A percentile compares a stretch with the other conserved stretches of the same genome.
Evolutionary conservation across 2,329 filamentous ascomycete genomes (phyloP).

Genomic region (Colletotrichum truncatum): DNA sequence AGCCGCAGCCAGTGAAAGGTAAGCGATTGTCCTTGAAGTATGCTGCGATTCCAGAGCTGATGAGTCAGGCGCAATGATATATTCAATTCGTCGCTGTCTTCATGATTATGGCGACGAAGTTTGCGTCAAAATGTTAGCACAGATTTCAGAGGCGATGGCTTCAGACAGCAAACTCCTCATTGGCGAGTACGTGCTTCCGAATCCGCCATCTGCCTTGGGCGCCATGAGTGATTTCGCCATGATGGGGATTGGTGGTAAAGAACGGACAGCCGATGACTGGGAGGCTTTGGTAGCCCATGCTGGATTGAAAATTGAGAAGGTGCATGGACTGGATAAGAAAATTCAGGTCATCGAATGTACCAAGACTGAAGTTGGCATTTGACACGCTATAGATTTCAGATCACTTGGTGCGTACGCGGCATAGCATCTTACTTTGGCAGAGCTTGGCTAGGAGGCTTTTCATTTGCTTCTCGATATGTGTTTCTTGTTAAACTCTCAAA

Average conservation of each 20-base stretch:
- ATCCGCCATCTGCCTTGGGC: conserved; percentile 35
- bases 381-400: too few species aligned
- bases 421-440: too few species aligned
- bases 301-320: conserved; percentile 38
- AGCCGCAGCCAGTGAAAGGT: conserved; percentile 32
- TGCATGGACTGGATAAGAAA: conserved; percentile 27
- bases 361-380: not conserved
- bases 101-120: conserved; percentile 48
- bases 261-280: conserved; percentile 38
- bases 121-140: conserved; percentile 40
- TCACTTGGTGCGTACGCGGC: too few species aligned
- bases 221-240: conserved; percentile 41
- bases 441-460: too few species aligned
- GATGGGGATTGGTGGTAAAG: conserved; percentile 42
- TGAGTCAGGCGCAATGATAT: conserved; percentile 42
- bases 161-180: conserved; percentile 43
- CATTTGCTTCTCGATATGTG: too few species aligned
- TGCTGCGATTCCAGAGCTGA: not conserved
- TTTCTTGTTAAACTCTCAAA: too few species aligned
- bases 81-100: conserved; percentile 46
- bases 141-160: conserved; percentile 40
- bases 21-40: not conserved
- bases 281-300: conserved; percentile 33
- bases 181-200: conserved; percentile 39
- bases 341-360: conserved; percentile 26